Base-by-base conservation (phyloP, 2,329 filamentous ascomycete species). In the Hypoxylon sp. region DNA sequence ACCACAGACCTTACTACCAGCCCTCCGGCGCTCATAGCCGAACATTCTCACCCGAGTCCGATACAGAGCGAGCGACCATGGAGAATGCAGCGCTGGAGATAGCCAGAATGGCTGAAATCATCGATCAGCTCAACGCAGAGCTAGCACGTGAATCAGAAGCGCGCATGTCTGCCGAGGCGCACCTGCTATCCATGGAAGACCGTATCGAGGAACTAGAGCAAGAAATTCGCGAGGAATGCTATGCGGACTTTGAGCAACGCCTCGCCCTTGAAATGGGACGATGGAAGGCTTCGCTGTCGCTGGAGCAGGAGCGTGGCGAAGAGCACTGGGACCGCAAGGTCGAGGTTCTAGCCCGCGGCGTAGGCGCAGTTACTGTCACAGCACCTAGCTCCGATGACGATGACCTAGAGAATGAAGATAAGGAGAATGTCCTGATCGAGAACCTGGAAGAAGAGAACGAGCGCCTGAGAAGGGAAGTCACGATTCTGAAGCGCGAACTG, bases 271-370 rank as follows among this genome's bases (percentile, higher is more conserved):
- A 98, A 78, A 88, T 93, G 78, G 86, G 88, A 8, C 86, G 93
- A n/a, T 98, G 93, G 92, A 91, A 95, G 77, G 87, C 87, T 0
- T 91, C 89, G 0, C 88, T 94, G 78, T 91, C 93, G 17, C 88
- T 91, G 4, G 94, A 98, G 78, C 87, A 89, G 68, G 94, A 97
- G 73, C 88, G 89, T 48, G 89, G 90, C 57, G 93, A 97, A 67
- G 92, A 93, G 77, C 93, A 97, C 79, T 87, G 96, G 76, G 94
- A 98, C 78, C 89, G 89, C 72, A 99, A 99, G 81, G 86, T 97
- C 6, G 95, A 93, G 65, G 86, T 93, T 21, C 81, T 92, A 35
- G 86, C 89, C 61, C 83, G 87, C 57, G 87, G 88, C 13, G 83
- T 86, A 72, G 82, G 80, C 72, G 84, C 80, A 80, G 82, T 73